Base-by-base conservation (phyloP, 2,329 filamentous ascomycete genomes). In the Venturia asperata region DNA sequence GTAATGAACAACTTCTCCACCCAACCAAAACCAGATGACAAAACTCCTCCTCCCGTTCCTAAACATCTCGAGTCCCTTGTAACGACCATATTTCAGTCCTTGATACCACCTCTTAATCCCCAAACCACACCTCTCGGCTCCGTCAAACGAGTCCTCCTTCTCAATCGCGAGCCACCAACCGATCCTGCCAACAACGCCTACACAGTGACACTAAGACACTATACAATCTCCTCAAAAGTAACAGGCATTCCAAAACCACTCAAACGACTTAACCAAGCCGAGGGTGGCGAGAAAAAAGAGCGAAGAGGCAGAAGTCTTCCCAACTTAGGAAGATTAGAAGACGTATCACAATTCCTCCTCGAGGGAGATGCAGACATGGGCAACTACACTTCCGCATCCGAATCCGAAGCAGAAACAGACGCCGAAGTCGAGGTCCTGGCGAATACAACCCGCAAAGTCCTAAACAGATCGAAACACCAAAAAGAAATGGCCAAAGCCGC, bases 1-100 rank as follows among this genome's bases (percentile, higher is more conserved):
- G 94, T 99, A 69, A 97, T 99, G 94, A 99, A 99, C 79, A 97
- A 96, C 76, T 96, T 99, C 76, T 85, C 85, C 47, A 88, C 87
- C 3, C 63, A 56, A 41, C 37, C 58, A 34, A 42, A 47, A n/a
- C 68, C 79, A 41, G 56, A 61, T 7, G 58, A 52, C 56, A 83
- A 86, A 66, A 77, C 84, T 39, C 83, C 82, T 19, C 84, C 86
- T 27, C 86, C 88, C 67, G 87, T 96, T n/a, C 92, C 93, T 5
- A 95, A 91, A 74, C 92, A 97, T 70, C 89, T 99, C 72, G 94
- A 99, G 78, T 88, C 89, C 30, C 87, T 99, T 41, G 87, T 92
- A 2, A 97, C 92, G 1, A 95, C 92, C 58, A 87, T 97, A 72
- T 99, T 97, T 78, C 93, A 97, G 76, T 96, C 91, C 9, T 85